Base-by-base conservation (phyloP, 495 filamentous ascomycete species). In the Penicillium roqueforti region DNA sequence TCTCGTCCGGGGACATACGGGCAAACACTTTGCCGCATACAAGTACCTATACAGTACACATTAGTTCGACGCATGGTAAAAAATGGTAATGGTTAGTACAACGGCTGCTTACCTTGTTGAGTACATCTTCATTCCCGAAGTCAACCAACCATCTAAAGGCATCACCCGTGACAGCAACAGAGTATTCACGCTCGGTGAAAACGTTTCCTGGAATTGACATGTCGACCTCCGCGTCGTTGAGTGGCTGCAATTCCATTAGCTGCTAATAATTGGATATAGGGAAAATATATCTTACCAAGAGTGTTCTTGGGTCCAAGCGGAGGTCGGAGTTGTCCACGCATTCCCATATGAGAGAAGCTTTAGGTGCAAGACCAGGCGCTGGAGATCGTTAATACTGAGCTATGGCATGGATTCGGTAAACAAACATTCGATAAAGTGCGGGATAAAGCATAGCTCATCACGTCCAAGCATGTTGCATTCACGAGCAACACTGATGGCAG, bases 1-100 rank as follows among this genome's bases (percentile, higher is more conserved):
- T 99, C 70, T 99, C 93, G 68, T 99, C 95, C 1, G 95, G 95
- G 14, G 92, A 97, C 95, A 99, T 99, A 55, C 95, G 84, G 22
- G 95, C 95, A 71, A 96, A 99, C 1, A 99, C 88, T 74, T 93
- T 93, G 22, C 91, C 91, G 51, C 82, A 80, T 25, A 93, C 87
- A 55, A 99, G 87, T 83, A 97, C 89, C 81, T 91, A 31, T 36
- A 52, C 29, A 53, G 22, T 16, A 32, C 22, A 56, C 43, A 25
- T 36, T 28, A 22, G 46, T 10, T 16, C 20, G 14, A 10, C 3
- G 1, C 7, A 26, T 36, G 14, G 6, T 7, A 10, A 9, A 7
- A 11, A 16, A 13, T 28, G 13, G 18, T 7, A 7, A 25, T 1
- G 10, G 4, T 16, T 7, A 19, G 25, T 39, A 23, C 8, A 16